Conservation (phyloP, 805 yeast genomes). For the Lipomyces orientalis region DNA sequence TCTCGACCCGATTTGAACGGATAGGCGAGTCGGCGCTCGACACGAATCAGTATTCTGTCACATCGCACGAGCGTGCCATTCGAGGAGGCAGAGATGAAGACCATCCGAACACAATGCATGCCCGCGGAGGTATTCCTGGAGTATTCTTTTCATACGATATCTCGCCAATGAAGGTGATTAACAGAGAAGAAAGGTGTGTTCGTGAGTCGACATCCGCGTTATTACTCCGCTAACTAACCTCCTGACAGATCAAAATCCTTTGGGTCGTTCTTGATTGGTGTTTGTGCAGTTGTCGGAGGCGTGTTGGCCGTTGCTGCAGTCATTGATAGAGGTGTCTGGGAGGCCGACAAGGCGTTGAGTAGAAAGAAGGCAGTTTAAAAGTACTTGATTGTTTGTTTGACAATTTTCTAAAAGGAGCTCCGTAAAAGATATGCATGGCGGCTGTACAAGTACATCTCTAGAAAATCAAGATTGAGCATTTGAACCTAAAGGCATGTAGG, state of each 20-base stretch:
- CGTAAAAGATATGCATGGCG: not conserved
- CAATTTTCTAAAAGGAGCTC: not conserved
- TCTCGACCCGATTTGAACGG: conserved; percentile 83
- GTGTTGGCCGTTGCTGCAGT: conserved; percentile 91
- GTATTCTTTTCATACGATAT: conserved; percentile 87
- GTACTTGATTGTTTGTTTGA: not conserved
- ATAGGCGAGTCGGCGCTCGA: conserved; percentile 59
- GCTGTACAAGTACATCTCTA: not conserved
- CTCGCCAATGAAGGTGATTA: conserved; percentile 89
- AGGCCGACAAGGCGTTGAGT: conserved; percentile 77
- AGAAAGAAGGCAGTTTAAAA: conserved; percentile 50
- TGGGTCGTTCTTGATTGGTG: conserved; percentile 81
- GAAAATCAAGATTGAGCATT: too few species aligned
- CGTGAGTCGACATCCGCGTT: conserved; percentile 31
- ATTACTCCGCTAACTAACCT: not conserved
- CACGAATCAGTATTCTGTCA: conserved; percentile 89
- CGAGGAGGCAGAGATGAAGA: conserved; percentile 88
- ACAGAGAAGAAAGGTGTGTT: conserved; percentile 59
- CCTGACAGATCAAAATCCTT: conserved; percentile 64
- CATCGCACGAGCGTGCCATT: conserved; percentile 84
- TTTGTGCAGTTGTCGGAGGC: conserved; percentile 90
- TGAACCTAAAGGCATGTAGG: not conserved
- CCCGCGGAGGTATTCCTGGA: conserved; percentile 90
- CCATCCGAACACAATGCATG: conserved; percentile 76
- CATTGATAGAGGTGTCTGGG: conserved; percentile 85